Evolutionary conservation across 2,329 filamentous ascomycete species (phyloP).

Genomic region (Pyrenochaeta sp.): DNA sequence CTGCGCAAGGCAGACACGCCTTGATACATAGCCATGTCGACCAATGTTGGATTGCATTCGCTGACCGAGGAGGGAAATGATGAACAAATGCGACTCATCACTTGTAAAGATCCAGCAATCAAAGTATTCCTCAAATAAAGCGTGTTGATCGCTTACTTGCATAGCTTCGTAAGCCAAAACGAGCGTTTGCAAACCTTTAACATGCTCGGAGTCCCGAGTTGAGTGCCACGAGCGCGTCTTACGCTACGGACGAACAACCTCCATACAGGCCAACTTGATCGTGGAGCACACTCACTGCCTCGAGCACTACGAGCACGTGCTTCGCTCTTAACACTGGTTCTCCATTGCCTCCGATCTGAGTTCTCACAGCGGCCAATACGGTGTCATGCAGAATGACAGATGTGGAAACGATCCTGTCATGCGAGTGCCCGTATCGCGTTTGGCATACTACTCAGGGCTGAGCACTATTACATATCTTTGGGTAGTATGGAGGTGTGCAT

Average conservation of each 20-base stretch:
- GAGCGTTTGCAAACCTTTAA: not conserved
- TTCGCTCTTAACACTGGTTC: no score
- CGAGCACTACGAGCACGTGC: no score
- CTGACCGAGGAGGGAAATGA: no score
- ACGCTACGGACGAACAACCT: not conserved
- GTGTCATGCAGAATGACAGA: not conserved
- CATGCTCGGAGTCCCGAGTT: not conserved
- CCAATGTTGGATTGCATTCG: no score
- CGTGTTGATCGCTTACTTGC: not conserved
- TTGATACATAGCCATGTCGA: no score
- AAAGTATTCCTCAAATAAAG: no score
- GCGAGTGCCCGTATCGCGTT: not conserved
- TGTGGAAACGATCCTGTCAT: not conserved
- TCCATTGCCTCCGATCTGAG: no score
- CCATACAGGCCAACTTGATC: not conserved
- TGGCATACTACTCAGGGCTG: not conserved
- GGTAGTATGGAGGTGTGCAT: no score
- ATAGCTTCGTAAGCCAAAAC: not conserved
- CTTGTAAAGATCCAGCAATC: no score
- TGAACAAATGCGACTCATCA: no score
- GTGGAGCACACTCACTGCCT: no score
- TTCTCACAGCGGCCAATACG: not conserved
- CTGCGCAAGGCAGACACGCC: no score
- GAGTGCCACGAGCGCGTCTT: not conserved
- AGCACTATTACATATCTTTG: not conserved